Percentiles rank a stretch among this genome's conserved stretches.
These are phyloP conservation scores for Trametopsis cervina DNA, from an alignment of 768 basidiomycete species.

Conservation along the genomic window DNA sequence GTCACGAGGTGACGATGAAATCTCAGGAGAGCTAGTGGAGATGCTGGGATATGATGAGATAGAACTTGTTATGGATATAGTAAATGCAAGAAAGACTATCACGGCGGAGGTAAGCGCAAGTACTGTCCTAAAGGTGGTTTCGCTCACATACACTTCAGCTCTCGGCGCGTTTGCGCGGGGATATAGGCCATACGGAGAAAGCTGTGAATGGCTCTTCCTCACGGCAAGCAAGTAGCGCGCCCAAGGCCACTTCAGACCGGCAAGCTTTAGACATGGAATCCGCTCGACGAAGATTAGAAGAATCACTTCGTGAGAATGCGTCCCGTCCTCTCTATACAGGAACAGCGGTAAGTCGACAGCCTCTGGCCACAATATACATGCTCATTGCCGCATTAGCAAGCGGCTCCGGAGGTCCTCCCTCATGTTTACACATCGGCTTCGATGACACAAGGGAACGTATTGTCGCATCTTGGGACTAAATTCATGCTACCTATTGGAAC, in stretches of 20 bases:
- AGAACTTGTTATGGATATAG: conserved; percentile 66
- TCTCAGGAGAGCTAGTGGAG: conserved; percentile 74
- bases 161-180: too few species aligned
- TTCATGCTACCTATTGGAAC: conserved; percentile 85
- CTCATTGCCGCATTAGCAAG: conserved; percentile 19
- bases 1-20: conserved; percentile 51
- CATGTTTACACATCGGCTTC: conserved; percentile 80
- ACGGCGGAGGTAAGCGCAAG: too few species aligned
- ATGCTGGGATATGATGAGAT: conserved; percentile 81
- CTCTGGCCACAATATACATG: not conserved
- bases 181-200: too few species aligned
- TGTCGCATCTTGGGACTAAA: conserved; percentile 70
- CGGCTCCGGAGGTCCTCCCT: conserved; percentile 60
- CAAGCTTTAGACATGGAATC: conserved; percentile 32
- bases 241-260: not conserved
- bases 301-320: conserved; percentile 52
- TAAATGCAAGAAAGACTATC: conserved; percentile 48
- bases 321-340: conserved; percentile 58
- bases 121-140: too few species aligned
- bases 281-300: conserved; percentile 57
- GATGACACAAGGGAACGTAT: conserved; percentile 49
- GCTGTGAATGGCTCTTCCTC: not conserved
- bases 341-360: conserved; percentile 35
- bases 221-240: not conserved
- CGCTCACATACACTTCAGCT: too few species aligned